Conservation (phyloP, 805 yeast genomes). For the Helenozyma baotianmanensis region DNA sequence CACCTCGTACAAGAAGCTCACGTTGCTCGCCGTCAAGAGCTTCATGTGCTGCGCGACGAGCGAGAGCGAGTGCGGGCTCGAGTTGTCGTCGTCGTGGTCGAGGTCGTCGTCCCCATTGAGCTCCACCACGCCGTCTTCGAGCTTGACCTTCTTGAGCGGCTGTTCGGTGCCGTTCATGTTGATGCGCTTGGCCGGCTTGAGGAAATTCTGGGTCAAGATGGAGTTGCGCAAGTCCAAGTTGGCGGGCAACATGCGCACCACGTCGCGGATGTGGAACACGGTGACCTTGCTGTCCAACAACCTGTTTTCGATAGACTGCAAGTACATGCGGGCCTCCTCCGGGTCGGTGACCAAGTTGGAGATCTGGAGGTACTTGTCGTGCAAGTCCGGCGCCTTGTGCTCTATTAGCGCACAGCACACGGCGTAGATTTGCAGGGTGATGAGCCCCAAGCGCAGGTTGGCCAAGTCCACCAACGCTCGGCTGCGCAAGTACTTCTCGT, state of each 20-base stretch:
- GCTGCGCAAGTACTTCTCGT: conserved; percentile 61
- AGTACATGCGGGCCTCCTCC: conserved; percentile 28
- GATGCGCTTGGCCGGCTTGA: conserved; percentile 28
- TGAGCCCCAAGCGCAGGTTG: conserved; percentile 62
- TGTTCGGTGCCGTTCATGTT: conserved; percentile 2
- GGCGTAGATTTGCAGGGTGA: conserved; percentile 62
- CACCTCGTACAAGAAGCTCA: conserved; percentile 60
- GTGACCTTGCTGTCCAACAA: conserved; percentile 33
- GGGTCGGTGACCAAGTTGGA: conserved; percentile 50
- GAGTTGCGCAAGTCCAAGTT: conserved; percentile 43
- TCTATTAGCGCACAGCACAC: conserved; percentile 57
- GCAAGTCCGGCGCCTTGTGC: conserved; percentile 42
- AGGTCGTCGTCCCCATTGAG: conserved; percentile 5
- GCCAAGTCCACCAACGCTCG: conserved; percentile 59
- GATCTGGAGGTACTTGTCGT: conserved; percentile 39
- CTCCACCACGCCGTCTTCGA: conserved; percentile 24
- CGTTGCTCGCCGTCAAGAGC: conserved; percentile 47
- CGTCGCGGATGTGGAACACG: conserved; percentile 31
- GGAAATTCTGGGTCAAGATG: conserved; percentile 37
- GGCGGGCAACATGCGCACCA: conserved; percentile 33
- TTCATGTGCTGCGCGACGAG: conserved; percentile 63
- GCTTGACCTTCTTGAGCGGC: conserved; percentile 35
- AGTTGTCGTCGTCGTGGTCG: conserved; percentile 12
- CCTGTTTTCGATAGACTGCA: conserved; percentile 26
- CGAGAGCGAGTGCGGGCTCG: conserved; percentile 22